These are phyloP conservation scores for Pythium dissimile DNA, from an alignment of 352 stramenopile genomes.

Conservation along the genomic window DNA sequence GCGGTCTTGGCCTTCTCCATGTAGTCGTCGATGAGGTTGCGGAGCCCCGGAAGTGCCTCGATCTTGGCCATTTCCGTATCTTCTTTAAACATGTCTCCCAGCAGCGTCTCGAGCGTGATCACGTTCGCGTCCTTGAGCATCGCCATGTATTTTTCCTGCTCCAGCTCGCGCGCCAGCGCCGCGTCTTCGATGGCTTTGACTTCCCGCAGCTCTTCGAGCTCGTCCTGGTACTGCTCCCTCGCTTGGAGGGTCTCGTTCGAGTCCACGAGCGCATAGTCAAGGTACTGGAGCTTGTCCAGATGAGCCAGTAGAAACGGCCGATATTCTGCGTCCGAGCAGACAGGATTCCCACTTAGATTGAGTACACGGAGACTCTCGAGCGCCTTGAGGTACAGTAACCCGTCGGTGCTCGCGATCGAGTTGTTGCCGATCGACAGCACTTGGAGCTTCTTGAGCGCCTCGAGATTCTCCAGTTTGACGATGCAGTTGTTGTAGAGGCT, in stretches of 20 bases:
- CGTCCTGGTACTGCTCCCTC: slow-evolving; percentile 90
- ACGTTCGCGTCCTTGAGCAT: slow-evolving; percentile 87
- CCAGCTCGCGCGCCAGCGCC: slow-evolving; percentile 62
- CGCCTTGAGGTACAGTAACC: slow-evolving; percentile 70
- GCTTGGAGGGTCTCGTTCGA: slow-evolving; percentile 68
- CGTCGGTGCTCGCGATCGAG: slow-evolving; percentile 70
- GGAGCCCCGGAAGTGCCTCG: slow-evolving; percentile 82
- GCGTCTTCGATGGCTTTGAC: slow-evolving; percentile 86
- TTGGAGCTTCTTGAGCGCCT: slow-evolving; percentile 86
- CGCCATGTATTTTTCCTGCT: slow-evolving; percentile 74
- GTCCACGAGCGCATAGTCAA: slow-evolving; percentile 92
- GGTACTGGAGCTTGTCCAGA: slow-evolving; percentile 90
- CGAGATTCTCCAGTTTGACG: slow-evolving; percentile 88
- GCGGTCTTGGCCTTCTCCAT: slow-evolving; percentile 77
- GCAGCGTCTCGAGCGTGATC: slow-evolving; percentile 83
- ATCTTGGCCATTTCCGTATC: slow-evolving; percentile 92
- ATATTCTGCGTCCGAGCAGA: slow-evolving; percentile 91
- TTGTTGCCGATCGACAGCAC: slow-evolving; percentile 94
- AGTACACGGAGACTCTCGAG: slow-evolving; percentile 88
- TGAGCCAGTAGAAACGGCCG: slow-evolving; percentile 89
- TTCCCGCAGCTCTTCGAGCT: slow-evolving; percentile 79
- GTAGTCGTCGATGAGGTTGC: slow-evolving; percentile 90
- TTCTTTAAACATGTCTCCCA: slow-evolving; percentile 91
- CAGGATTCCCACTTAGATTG: slow-evolving; percentile 91
- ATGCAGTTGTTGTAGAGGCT: slow-evolving; percentile 95